Conservation (phyloP, 2,329 filamentous ascomycete species). For the Fusarium brachygibbosum region DNA sequence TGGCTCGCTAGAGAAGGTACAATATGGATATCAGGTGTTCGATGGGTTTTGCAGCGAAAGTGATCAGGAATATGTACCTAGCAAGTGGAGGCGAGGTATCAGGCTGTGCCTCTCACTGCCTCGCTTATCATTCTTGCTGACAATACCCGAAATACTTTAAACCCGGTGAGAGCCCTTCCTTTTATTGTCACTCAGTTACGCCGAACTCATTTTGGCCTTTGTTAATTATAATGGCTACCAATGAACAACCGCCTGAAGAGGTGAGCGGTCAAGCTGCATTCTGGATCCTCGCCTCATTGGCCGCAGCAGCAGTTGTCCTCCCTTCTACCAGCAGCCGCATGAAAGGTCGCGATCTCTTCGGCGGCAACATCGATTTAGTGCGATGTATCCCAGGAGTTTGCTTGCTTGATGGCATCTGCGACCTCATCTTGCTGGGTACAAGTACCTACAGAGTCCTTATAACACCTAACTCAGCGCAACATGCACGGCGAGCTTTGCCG, state of each 20-base stretch:
- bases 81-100: neutral
- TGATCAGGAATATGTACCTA: too few species aligned
- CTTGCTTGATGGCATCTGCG: neutral
- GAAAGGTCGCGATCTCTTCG: neutral
- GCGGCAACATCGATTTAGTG: constrained; percentile 5
- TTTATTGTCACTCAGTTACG: too few species aligned
- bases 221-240: neutral
- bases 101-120: neutral
- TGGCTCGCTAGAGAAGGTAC: neutral
- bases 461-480: accelerated
- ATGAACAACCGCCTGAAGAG: neutral
- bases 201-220: too few species aligned
- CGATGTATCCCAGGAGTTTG: constrained; percentile 12
- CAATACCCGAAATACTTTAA: neutral
- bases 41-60: neutral
- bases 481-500: neutral
- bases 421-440: neutral
- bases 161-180: too few species aligned
- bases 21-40: too few species aligned
- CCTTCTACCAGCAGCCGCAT: neutral
- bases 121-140: neutral
- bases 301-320: constrained; percentile 6
- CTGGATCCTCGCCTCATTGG: constrained; percentile 21
- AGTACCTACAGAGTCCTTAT: neutral
- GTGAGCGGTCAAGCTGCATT: constrained; percentile 22